Conservation (phyloP, 2,329 filamentous ascomycete species). For the Paracamarosporium sp. region DNA sequence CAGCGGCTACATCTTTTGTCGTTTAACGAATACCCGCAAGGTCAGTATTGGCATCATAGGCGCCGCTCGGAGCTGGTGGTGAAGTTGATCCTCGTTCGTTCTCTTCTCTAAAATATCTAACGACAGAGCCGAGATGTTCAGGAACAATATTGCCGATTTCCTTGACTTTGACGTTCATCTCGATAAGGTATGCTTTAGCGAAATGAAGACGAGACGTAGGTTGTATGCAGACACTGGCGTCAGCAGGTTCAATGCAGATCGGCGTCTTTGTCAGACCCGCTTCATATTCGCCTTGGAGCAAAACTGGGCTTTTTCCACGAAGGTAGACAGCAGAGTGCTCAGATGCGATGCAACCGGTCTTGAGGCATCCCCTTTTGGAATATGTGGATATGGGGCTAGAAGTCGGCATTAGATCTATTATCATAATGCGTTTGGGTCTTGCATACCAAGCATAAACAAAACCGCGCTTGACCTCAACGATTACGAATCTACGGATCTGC, state of each 20-base stretch:
- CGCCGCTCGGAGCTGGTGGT: too few relatives aligned
- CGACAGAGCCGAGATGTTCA: slow-evolving; percentile 27
- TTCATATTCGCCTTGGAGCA: slow-evolving; percentile 37
- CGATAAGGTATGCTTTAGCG: slow-evolving; percentile 49
- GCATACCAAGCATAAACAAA: slow-evolving; percentile 30
- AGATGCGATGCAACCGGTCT: slow-evolving; percentile 40
- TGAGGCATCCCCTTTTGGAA: slow-evolving; percentile 41
- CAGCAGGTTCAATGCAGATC: slow-evolving; percentile 39
- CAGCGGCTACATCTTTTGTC: too few relatives aligned
- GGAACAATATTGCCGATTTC: slow-evolving; percentile 46
- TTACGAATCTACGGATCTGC: slow-evolving; percentile 36
- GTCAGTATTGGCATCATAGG: too few relatives aligned
- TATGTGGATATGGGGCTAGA: slow-evolving; percentile 53
- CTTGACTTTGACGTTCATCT: slow-evolving; percentile 53
- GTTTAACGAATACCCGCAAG: too few relatives aligned
- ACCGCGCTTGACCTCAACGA: slow-evolving; percentile 20
- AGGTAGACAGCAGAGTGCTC: slow-evolving; percentile 50
- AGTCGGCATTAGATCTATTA: neutral
- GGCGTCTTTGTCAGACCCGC: slow-evolving; percentile 43
- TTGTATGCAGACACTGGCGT: slow-evolving; percentile 30
- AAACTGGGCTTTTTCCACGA: slow-evolving; percentile 9
- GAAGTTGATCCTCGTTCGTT: neutral
- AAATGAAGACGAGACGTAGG: slow-evolving; percentile 49
- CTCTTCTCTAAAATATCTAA: slow-evolving; percentile 17
- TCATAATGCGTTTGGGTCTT: too few relatives aligned